These are phyloP conservation scores for Ophiostoma tasmaniense DNA, from an alignment of 2,329 filamentous ascomycete genomes.

Conservation along the genomic window DNA sequence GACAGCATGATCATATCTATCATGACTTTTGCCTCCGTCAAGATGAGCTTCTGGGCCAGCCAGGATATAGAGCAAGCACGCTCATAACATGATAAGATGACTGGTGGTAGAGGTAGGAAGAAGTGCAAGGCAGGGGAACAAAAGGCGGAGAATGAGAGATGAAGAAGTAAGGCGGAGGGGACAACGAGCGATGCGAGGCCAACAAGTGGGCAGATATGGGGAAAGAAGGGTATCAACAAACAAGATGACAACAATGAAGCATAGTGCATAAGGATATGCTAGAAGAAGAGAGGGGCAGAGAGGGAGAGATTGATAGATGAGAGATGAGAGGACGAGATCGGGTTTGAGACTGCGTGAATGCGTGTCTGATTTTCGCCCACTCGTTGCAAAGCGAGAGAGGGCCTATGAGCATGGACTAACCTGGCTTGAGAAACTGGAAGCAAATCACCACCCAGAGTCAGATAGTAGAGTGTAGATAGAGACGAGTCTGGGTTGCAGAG, in stretches of 20 bases:
- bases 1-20: slow-evolving; percentile 9
- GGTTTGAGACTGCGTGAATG: neutral
- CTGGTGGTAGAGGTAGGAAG: slow-evolving; percentile 16
- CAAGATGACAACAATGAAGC: neutral
- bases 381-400: neutral
- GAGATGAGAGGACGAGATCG: neutral
- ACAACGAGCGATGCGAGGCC: neutral
- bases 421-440: neutral
- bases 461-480: neutral
- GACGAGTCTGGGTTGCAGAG: neutral
- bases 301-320: neutral
- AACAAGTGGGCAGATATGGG: neutral
- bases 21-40: slow-evolving; percentile 3
- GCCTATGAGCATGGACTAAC: slow-evolving; percentile 7
- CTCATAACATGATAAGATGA: slow-evolving; percentile 21
- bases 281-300: neutral
- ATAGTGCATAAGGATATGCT: neutral
- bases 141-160: slow-evolving; percentile 16
- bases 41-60: slow-evolving; percentile 19
- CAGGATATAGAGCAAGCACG: slow-evolving; percentile 18
- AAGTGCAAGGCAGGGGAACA: neutral
- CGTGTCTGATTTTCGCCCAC: neutral
- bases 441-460: slow-evolving; percentile 1
- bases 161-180: neutral
- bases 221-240: neutral